Conservation (phyloP, 1,284 basidiomycete species). For the Microbotryomycetes sp. region DNA sequence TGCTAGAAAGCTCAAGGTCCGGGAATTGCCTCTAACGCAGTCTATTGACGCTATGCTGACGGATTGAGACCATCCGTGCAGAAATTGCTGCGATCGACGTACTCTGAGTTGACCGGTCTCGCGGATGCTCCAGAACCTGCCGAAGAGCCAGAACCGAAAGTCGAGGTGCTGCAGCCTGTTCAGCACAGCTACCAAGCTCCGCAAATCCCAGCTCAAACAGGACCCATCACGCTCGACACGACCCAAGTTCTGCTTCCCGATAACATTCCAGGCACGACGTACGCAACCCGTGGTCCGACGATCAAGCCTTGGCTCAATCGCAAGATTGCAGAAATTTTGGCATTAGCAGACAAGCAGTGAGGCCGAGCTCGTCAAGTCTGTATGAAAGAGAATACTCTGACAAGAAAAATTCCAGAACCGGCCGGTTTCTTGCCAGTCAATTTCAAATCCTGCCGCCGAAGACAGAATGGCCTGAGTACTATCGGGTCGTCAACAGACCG, state of each 20-base stretch:
- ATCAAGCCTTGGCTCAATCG: constrained; percentile 30
- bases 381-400: background rate
- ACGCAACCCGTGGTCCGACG: constrained; percentile 12
- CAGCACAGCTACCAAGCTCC: background rate
- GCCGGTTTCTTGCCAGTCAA: constrained; percentile 28
- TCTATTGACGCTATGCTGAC: background rate
- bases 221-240: background rate
- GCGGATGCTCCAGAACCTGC: constrained; percentile 13
- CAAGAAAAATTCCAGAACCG: constrained; percentile 10
- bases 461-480: constrained; percentile 33
- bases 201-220: background rate
- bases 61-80: background rate
- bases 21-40: background rate
- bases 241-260: background rate
- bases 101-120: constrained; percentile 22
- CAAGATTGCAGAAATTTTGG: constrained; percentile 27
- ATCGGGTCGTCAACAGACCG: constrained; percentile 28
- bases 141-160: constrained; percentile 4
- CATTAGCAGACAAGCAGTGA: constrained; percentile 19
- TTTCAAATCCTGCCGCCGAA: constrained; percentile 33
- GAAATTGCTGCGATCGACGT: constrained; percentile 20
- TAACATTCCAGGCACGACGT: background rate
- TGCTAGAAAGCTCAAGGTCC: constrained; percentile 30
- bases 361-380: background rate
- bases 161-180: background rate